A percentile compares a stretch with the other conserved stretches of the same genome.
Evolutionary conservation across 192 early-diverging fungal genomes (phyloP).

Genomic region (Lobosporangium transversale): DNA sequence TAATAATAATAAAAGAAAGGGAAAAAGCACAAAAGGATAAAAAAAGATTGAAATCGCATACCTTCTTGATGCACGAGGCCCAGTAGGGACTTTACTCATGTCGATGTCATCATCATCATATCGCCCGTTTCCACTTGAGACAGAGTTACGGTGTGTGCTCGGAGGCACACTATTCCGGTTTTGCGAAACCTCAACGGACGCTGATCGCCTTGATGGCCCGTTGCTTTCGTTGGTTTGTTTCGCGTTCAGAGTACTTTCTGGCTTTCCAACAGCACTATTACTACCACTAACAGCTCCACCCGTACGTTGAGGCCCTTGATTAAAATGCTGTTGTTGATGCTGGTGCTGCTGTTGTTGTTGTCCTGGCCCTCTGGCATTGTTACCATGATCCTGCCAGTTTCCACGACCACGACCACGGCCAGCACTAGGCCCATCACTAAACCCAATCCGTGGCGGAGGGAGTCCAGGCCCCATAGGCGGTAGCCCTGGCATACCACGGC

Average conservation of each 20-base stretch:
- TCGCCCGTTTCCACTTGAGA: conserved; percentile 6
- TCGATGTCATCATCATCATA: conserved; percentile 40
- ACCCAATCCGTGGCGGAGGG: conserved; percentile 46
- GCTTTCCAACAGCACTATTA: background rate
- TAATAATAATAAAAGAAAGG: background rate
- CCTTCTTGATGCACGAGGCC: conserved; percentile 38
- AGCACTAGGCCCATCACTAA: conserved; percentile 20
- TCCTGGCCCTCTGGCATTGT: conserved; percentile 12
- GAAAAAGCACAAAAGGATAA: background rate
- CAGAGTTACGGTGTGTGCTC: background rate
- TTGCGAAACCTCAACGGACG: background rate
- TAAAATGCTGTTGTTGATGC: background rate
- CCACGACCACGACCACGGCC: conserved; percentile 37
- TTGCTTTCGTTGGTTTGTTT: background rate
- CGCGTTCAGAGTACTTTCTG: background rate
- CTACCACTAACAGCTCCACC: background rate
- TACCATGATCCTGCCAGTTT: conserved; percentile 26
- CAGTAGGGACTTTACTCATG: conserved; percentile 50
- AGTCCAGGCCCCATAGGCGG: conserved; percentile 51
- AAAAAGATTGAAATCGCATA: background rate
- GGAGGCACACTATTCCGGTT: background rate
- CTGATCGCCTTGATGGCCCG: background rate
- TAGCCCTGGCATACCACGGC: conserved; percentile 32
- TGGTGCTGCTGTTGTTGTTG: conserved; percentile 18
- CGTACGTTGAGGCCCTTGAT: background rate